Base-by-base conservation (phyloP, 164 flowering plant genomes). In the Echeveria elegans region DNA sequence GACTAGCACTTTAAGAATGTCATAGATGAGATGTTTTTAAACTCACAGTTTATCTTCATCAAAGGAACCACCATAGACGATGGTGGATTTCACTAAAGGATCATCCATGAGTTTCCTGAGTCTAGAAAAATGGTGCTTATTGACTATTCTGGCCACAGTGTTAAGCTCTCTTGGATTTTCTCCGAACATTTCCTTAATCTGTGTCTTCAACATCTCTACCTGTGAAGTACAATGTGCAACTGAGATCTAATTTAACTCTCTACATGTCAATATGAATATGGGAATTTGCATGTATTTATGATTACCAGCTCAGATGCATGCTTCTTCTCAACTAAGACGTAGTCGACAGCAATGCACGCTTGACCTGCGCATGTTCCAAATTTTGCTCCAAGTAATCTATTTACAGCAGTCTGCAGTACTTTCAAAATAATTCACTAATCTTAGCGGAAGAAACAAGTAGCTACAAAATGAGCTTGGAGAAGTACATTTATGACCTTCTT, bases 321-420 rank as follows among this genome's bases (percentile, higher is more conserved):
- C 28, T 58, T 29, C 65, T 70, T 69, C 53, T 75, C 79, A 41
- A 77, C 79, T 7, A 81, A 68, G 52, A 74, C 37, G 50, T 81
- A 81, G 66, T 81, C 85, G 18, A 77, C 50, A 19, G 71, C 75
- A 37, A 81, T 71, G 72, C 85, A 81, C 41, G 81, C 82, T 74
- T 81, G 85, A 43, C 85, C 85, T 15, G 72, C 76, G 32, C 82
- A 81, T 18, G 73, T 5, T 19, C 81, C 82, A 53, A 64, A 81
- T 71, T 81, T 81, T 31, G 76, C 77, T 43, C 68, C 72, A 5
- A 76, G 4, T 26, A 81, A 56, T 52, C 85, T 71, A n/a, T 79
- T 73, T 11, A 70, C 67, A 21, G 76, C 75, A 24, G 53, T 71
- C 84, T 81, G 69, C 26, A 16, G 15, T 26, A 31, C 1, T 63